Conservation (phyloP, 371 early-diverging fungal genomes). For the Spraguea lophii region DNA sequence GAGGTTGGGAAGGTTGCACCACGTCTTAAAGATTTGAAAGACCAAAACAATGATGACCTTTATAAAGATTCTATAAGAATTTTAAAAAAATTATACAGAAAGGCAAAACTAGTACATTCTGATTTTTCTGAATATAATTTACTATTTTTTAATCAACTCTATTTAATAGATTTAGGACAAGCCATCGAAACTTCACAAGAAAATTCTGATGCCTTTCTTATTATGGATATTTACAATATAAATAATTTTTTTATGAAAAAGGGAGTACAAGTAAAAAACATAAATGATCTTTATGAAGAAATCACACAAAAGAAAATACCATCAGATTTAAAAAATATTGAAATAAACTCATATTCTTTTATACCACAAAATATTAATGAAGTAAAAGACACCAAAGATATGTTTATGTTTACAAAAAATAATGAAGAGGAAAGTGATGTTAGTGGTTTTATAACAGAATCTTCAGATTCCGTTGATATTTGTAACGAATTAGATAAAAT, state of each 20-base stretch:
- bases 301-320: constrained; percentile 32
- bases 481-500: too few relatives aligned
- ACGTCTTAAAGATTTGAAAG: constrained; percentile 68
- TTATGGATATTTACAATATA: constrained; percentile 81
- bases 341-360: constrained; percentile 20
- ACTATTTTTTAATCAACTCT: constrained; percentile 45
- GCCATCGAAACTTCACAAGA: constrained; percentile 95
- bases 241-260: constrained; percentile 63
- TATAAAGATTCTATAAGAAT: constrained; percentile 67
- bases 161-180: constrained; percentile 91
- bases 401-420: constrained; percentile 10
- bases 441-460: too few relatives aligned
- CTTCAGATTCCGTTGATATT: too few relatives aligned
- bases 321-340: constrained; percentile 17
- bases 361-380: constrained; percentile 30
- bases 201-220: constrained; percentile 80
- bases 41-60: constrained; percentile 50
- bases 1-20: constrained; percentile 61
- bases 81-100: constrained; percentile 75
- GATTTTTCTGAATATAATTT: constrained; percentile 97
- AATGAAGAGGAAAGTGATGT: too few relatives aligned
- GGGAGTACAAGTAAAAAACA: constrained; percentile 13
- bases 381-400: constrained; percentile 28
- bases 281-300: constrained; percentile 32
- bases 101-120: constrained; percentile 81